Base-by-base conservation (phyloP, 345 rosid genomes). In the Populus deltoides region DNA sequence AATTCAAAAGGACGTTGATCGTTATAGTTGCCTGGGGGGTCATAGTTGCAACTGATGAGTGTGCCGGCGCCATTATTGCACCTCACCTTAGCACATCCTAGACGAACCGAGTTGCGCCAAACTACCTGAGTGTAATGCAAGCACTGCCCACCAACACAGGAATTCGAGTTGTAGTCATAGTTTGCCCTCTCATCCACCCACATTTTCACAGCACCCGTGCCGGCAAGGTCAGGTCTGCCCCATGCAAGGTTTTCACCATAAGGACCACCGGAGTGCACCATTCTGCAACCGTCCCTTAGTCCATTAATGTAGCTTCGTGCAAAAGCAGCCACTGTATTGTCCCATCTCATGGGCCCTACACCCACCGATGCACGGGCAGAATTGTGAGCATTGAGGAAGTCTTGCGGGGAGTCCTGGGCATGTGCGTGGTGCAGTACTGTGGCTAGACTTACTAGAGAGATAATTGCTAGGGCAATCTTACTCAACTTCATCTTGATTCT, bases 231-330 rank as follows among this genome's bases (percentile, higher is more conserved):
- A 41, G 25, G 80, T 29, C 81, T 78, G 33, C 85, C 75, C 81
- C 80, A 74, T 9, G 86, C 85, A 25, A 86, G 41, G 77, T 81
- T 84, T 79, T 86, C 87, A 17, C 86, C 89, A 20, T 79, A 86
- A 0, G 86, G 83, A 24, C 84, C 85, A 13, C 63, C 35, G 9
- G 86, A 84, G 75, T 86, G 87, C 43, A 84, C 86, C 63, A 83
- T 73, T 2, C 35, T 63, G 82, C 91, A 86, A 25, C 80, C 84
- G 7, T 70, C 66, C 3, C 22, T 76, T 11, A 77, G 78, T 29
- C 70, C 72, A 33, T 70, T 77, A 6, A 84, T 85, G 17, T 83
- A 82, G 78, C 63, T 57, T 22, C 61, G 78, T 15, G 90, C 89
- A 31, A 79, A 87, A n/a, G 77, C 72, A 13, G 85, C 90, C 0